Evolutionary conservation across 139 green algal species (phyloP).

Genomic region (Nannochloris sp.): DNA sequence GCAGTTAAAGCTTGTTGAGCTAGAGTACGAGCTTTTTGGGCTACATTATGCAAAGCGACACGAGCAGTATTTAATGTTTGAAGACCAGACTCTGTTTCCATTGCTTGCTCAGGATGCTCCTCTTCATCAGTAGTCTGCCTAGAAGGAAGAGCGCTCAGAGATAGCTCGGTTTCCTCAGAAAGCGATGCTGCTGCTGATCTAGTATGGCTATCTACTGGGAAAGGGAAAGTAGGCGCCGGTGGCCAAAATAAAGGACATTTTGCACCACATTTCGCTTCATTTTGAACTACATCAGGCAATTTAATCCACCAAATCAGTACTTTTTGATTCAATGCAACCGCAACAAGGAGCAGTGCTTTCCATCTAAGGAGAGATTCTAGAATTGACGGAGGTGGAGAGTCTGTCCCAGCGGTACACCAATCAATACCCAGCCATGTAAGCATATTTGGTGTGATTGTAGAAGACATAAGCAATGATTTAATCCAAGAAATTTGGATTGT

Average conservation of each 20-base stretch:
- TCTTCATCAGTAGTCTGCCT: not conserved
- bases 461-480: conserved; percentile 2
- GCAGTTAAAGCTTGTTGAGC: not conserved
- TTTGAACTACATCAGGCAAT: conserved; percentile 16
- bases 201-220: not conserved
- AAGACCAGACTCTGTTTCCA: not conserved
- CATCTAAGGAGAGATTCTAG: conserved; percentile 21
- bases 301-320: conserved; percentile 23
- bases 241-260: conserved; percentile 39
- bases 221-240: not conserved
- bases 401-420: not conserved
- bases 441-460: not conserved
- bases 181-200: not conserved
- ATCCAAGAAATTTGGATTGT: conserved; percentile 6
- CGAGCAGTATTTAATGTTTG: not conserved
- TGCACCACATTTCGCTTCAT: not conserved
- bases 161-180: not conserved
- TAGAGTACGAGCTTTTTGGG: conserved; percentile 15
- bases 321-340: conserved; percentile 18
- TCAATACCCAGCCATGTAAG: not conserved
- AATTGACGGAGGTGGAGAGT: not conserved
- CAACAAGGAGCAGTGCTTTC: conserved; percentile 32
- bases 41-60: conserved; percentile 23
- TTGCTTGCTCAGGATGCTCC: not conserved
- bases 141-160: too few species aligned